Conservation (phyloP, 129 eudicot genomes). For the Dittrichia graveolens region DNA sequence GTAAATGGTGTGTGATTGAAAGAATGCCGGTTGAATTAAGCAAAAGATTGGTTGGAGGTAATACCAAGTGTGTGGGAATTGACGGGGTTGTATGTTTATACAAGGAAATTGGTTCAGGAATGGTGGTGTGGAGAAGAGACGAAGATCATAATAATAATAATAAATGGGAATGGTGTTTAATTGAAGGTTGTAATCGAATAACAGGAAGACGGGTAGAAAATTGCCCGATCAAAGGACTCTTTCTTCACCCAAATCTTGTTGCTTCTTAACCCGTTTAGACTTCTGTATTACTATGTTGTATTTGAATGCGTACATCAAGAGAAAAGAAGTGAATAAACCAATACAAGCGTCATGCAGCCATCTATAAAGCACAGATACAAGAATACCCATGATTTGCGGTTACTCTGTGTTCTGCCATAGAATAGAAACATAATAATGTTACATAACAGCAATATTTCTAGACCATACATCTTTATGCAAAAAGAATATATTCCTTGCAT, state of each 20-base stretch:
- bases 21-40: slow-evolving; percentile 49
- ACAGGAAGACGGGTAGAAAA: slow-evolving; percentile 37
- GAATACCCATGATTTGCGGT: neutral
- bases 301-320: neutral
- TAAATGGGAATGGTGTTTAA: slow-evolving; percentile 56
- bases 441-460: neutral
- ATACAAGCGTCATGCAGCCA: neutral
- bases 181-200: slow-evolving; percentile 49
- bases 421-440: neutral
- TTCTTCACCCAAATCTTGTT: slow-evolving; percentile 63
- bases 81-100: slow-evolving; percentile 66
- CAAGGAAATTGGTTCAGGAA: slow-evolving; percentile 48
- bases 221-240: slow-evolving; percentile 53
- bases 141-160: neutral
- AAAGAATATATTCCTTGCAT: too few species aligned
- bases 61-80: slow-evolving; percentile 68
- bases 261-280: slow-evolving; percentile 32
- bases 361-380: neutral
- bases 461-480: too few species aligned
- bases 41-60: slow-evolving; percentile 37
- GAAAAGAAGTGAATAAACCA: neutral
- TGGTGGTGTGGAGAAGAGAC: slow-evolving; percentile 54
- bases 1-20: slow-evolving; percentile 49
- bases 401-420: neutral
- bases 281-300: neutral